A percentile compares a stretch with the other conserved stretches of the same genome.
phyloP scores from a whole-genome alignment of 2,329 filamentous ascomycete genomes.

The Trichoderma breve region DNA sequence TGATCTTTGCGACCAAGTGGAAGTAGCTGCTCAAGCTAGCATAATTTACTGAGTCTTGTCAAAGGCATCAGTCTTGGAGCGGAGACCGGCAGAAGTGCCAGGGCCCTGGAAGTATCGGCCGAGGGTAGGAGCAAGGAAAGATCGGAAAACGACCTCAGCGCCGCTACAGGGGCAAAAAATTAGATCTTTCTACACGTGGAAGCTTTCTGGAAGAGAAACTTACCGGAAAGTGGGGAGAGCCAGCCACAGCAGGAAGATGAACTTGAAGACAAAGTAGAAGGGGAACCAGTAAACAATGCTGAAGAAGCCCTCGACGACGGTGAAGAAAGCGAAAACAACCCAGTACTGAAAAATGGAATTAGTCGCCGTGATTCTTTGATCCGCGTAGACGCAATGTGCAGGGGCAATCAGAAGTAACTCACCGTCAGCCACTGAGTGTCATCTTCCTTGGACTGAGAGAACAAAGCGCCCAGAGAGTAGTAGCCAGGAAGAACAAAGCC shows the following conservation, averaged over 20 bases:
- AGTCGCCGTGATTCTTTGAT: conserved; percentile 34
- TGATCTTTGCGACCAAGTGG: conserved; percentile 29
- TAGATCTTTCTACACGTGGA: not conserved
- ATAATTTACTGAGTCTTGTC: conserved; percentile 63
- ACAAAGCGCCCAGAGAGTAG: conserved; percentile 78
- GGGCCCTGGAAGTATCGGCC: conserved; percentile 78
- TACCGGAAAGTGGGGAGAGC: conserved; percentile 92
- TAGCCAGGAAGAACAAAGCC: conserved; percentile 81
- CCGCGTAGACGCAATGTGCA: not conserved
- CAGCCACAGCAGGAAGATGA: conserved; percentile 95
- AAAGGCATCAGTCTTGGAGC: conserved; percentile 78
- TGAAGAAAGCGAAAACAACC: conserved; percentile 82
- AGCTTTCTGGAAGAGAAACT: conserved; percentile 34
- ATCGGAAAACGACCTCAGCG: conserved; percentile 94
- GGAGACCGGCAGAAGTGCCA: conserved; percentile 79
- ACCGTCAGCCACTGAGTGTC: conserved; percentile 80
- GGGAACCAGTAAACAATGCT: conserved; percentile 92
- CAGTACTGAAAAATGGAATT: conserved; percentile 61
- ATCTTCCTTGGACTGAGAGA: conserved; percentile 67
- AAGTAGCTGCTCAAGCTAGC: conserved; percentile 21
- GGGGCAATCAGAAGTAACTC: conserved; percentile 34
- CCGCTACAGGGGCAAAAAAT: conserved; percentile 56
- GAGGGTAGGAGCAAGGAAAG: conserved; percentile 87
- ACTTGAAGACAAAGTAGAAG: conserved; percentile 99
- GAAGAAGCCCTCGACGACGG: conserved; percentile 77